Conservation (phyloP, 192 early-diverging fungal species). For the Podila minutissima region DNA sequence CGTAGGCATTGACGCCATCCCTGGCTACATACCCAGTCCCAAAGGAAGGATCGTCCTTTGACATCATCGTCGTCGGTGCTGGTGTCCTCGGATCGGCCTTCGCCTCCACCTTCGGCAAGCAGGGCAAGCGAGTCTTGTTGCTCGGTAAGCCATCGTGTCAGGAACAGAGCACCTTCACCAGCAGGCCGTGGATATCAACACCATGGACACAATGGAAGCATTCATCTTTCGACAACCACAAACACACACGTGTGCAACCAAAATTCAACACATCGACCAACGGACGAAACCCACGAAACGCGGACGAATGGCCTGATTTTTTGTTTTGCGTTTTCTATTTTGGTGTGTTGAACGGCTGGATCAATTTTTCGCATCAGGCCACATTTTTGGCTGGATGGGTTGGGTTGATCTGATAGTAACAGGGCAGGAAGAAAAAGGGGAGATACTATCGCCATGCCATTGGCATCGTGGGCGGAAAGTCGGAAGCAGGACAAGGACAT, state of each 20-base stretch:
- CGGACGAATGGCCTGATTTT: conserved; percentile 37
- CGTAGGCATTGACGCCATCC: conserved; percentile 14
- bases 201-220: too few relatives aligned
- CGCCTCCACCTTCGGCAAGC: conserved; percentile 78
- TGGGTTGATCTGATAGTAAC: too few relatives aligned
- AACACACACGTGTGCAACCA: too few relatives aligned
- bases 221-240: too few relatives aligned
- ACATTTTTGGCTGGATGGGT: background rate
- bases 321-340: background rate
- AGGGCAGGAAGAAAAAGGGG: conserved; percentile 3
- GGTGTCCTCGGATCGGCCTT: conserved; percentile 93
- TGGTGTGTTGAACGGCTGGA: too few relatives aligned
- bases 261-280: background rate
- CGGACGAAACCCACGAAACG: background rate
- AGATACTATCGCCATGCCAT: too few relatives aligned
- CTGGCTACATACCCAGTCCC: conserved; percentile 36
- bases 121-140: conserved; percentile 77
- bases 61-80: conserved; percentile 91
- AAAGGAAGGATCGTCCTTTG: conserved; percentile 57
- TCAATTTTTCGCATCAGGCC: conserved; percentile 4
- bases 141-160: conserved; percentile 44
- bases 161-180: background rate
- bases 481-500: background rate
- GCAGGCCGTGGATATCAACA: background rate
- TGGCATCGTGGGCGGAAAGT: background rate